These are phyloP conservation scores for Trichophaea hybrida DNA, from an alignment of 2,329 filamentous ascomycete genomes.

Conservation along the genomic window DNA sequence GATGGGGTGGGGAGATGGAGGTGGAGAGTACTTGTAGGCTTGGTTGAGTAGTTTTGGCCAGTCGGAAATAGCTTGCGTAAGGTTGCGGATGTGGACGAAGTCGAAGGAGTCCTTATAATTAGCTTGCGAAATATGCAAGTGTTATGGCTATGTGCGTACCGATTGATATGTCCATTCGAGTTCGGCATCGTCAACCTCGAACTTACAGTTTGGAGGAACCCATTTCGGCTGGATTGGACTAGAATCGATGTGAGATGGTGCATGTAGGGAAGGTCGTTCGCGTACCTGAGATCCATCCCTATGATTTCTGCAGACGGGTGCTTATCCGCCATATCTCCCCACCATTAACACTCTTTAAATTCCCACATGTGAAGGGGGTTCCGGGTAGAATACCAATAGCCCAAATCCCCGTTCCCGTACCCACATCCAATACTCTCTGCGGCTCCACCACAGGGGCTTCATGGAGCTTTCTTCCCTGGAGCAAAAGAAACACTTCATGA, in stretches of 20 bases:
- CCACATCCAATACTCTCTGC: constrained; percentile 36
- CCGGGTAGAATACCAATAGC: constrained; percentile 32
- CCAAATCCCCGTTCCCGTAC: constrained; percentile 43
- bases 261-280: not conserved
- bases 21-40: not conserved
- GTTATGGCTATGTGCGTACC: not conserved
- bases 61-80: not conserved
- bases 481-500: constrained; percentile 39
- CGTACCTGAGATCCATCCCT: not conserved
- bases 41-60: not conserved
- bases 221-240: not conserved
- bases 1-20: not conserved
- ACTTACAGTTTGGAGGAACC: constrained; percentile 19
- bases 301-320: not conserved
- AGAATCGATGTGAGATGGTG: not conserved
- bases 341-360: not conserved
- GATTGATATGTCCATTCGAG: constrained; percentile 13
- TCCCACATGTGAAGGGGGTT: not conserved
- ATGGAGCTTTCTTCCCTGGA: constrained; percentile 35
- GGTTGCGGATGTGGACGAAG: constrained; percentile 7
- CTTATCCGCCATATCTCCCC: not conserved
- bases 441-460: constrained; percentile 35
- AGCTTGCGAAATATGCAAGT: not conserved
- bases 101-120: constrained; percentile 7
- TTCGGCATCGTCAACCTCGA: constrained; percentile 12